Evolutionary conservation across 805 yeast genomes (phyloP), one percentile per base, ranked within the genome.

Genomic region (Sporopachydermia lactativora): DNA sequence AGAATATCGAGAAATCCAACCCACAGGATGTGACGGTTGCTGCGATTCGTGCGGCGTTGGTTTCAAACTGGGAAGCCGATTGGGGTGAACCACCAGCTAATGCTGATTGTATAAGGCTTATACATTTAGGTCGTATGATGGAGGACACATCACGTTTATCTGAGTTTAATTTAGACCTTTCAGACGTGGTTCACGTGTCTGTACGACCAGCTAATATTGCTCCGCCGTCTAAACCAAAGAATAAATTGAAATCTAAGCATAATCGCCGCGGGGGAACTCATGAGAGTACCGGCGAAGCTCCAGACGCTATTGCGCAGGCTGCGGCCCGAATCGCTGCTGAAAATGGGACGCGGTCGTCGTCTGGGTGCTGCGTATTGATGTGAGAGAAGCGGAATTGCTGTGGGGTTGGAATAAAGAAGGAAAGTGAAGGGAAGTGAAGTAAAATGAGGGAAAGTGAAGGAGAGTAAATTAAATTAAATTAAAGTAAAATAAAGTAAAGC

Each of bases 211-310:
- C 47, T 14, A 28, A 34, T 28, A 18, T 19, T 13, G 16, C 13
- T 19, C 18, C 19, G 15, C 18, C 19, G 15, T 60, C 40, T 58
- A 59, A 40, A 60, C 64, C 46, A 57, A 60, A 43, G 58, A 58
- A 44, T 42, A 37, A 18, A 14, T 17, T 24, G 4, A 41, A 11
- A 4, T 28, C 5, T 5, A n/a, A n/a, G n/a, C n/a, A n/a, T n/a
- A n/a, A n/a, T n/a, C n/a, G n/a, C n/a, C n/a, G n/a, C n/a, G n/a
- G n/a, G n/a, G n/a, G n/a, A n/a, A n/a, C n/a, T n/a, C n/a, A n/a
- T n/a, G n/a, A n/a, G n/a, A n/a, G n/a, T n/a, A n/a, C n/a, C n/a
- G n/a, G n/a, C n/a, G n/a, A n/a, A n/a, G n/a, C n/a, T n/a, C n/a
- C n/a, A n/a, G n/a, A n/a, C n/a, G n/a, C n/a, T n/a, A n/a, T n/a